These are phyloP conservation scores for Mycotypha africana DNA, from an alignment of 371 early-diverging fungal species.

Conservation along the genomic window DNA sequence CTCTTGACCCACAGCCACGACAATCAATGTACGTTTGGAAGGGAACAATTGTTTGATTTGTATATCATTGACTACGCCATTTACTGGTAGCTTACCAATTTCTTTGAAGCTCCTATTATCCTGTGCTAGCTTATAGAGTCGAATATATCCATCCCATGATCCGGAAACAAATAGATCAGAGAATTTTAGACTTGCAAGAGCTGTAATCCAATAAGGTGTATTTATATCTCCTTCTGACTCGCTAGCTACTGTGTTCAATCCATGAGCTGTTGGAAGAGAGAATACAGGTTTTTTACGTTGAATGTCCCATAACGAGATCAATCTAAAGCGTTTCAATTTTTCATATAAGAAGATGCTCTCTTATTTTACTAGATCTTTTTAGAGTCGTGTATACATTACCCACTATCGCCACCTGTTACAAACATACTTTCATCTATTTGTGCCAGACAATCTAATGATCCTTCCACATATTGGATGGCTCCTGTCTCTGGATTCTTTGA, in stretches of 20 bases:
- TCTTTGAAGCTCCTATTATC: slow-evolving; percentile 65
- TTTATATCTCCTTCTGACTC: slow-evolving; percentile 38
- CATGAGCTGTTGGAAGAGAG: slow-evolving; percentile 75
- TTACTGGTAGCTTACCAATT: slow-evolving; percentile 52
- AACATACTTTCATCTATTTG: slow-evolving; percentile 90
- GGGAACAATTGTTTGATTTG: slow-evolving; percentile 46
- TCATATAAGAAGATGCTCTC: too few species aligned
- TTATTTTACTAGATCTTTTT: too few species aligned
- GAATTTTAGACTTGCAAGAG: slow-evolving; percentile 76
- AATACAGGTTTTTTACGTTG: slow-evolving; percentile 88
- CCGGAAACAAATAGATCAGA: slow-evolving; percentile 90
- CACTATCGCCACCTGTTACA: slow-evolving; percentile 87
- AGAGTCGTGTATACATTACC: slow-evolving; percentile 52
- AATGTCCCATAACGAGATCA: slow-evolving; percentile 86
- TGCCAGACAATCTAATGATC: slow-evolving; percentile 80
- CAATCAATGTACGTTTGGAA: slow-evolving; percentile 53
- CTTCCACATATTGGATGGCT: slow-evolving; percentile 50
- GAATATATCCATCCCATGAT: slow-evolving; percentile 85
- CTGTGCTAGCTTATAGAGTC: slow-evolving; percentile 79
- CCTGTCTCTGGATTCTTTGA: slow-evolving; percentile 36
- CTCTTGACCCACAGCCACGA: slow-evolving; percentile 83
- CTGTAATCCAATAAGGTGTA: slow-evolving; percentile 78
- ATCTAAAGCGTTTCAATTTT: too few species aligned
- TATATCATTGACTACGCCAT: slow-evolving; percentile 49
- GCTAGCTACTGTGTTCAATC: slow-evolving; percentile 43